Conservation (phyloP, 1,139 yeast species). For the Suhomyces wounanorum region DNA sequence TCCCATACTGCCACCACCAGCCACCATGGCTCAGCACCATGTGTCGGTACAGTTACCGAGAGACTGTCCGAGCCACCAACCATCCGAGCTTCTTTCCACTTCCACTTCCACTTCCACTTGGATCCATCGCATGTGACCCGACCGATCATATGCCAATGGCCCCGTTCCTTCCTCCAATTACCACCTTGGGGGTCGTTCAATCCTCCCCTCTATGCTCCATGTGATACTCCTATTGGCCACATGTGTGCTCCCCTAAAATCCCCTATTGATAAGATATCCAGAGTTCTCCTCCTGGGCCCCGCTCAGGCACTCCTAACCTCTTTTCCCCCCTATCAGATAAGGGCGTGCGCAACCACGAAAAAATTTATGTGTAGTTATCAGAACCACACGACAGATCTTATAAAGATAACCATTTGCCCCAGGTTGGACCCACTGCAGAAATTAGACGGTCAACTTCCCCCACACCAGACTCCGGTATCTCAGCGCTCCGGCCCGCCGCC, state of each 20-base stretch:
- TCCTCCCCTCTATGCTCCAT: neutral
- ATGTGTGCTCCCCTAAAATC: neutral
- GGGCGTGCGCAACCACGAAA: conserved; percentile 10
- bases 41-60: neutral
- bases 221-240: neutral
- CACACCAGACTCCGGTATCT: neutral
- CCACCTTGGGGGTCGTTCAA: neutral
- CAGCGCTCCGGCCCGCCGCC: neutral
- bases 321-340: conserved; percentile 6
- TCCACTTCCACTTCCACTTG: too few species aligned
- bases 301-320: neutral
- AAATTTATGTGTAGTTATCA: conserved; percentile 5
- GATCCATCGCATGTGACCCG: neutral
- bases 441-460: neutral
- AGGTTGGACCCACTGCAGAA: neutral
- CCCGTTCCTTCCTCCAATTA: too few species aligned
- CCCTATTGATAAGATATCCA: neutral
- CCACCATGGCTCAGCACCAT: neutral
- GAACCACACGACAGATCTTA: neutral
- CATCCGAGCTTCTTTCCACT: neutral
- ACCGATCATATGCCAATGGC: neutral
- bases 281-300: neutral
- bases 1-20: too few species aligned
- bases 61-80: neutral
- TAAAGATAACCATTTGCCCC: neutral